phyloP scores from a whole-genome alignment of 1,139 yeast genomes.

The Chernovozyma sophiae-reginae region DNA sequence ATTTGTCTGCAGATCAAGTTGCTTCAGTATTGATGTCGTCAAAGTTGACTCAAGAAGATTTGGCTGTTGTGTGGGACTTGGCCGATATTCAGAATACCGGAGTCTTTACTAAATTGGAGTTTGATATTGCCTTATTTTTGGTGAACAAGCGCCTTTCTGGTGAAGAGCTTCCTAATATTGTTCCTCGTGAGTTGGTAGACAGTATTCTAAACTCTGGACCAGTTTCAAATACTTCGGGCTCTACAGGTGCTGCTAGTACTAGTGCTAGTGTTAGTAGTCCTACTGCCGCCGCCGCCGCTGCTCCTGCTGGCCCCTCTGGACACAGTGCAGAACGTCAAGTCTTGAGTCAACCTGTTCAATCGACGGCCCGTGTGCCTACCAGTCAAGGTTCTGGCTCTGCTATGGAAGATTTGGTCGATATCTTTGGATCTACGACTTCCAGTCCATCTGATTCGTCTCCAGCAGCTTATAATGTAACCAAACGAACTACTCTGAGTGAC shows the following conservation, averaged over 20 bases:
- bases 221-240: constrained; percentile 10
- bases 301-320: constrained; percentile 3
- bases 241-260: constrained; percentile 18
- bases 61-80: constrained; percentile 93
- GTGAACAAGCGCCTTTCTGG: constrained; percentile 85
- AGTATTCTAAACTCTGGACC: constrained; percentile 6
- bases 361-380: constrained; percentile 6
- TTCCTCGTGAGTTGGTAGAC: constrained; percentile 51
- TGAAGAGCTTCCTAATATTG: constrained; percentile 64
- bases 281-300: background rate
- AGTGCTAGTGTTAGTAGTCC: background rate
- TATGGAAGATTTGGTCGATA: constrained; percentile 60
- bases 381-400: constrained; percentile 44
- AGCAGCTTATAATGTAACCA: background rate
- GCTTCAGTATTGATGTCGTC: constrained; percentile 90
- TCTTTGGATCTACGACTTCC: constrained; percentile 42
- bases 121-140: constrained; percentile 89
- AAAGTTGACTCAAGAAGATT: constrained; percentile 73
- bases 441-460: constrained; percentile 13
- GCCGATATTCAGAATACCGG: constrained; percentile 90
- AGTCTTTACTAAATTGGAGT: constrained; percentile 72
- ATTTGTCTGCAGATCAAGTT: constrained; percentile 71
- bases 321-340: constrained; percentile 12
- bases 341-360: too few species aligned
- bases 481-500: constrained; percentile 29